phyloP scores from a whole-genome alignment of 1,284 basidiomycete genomes.

The Sporisorium scitamineum region DNA sequence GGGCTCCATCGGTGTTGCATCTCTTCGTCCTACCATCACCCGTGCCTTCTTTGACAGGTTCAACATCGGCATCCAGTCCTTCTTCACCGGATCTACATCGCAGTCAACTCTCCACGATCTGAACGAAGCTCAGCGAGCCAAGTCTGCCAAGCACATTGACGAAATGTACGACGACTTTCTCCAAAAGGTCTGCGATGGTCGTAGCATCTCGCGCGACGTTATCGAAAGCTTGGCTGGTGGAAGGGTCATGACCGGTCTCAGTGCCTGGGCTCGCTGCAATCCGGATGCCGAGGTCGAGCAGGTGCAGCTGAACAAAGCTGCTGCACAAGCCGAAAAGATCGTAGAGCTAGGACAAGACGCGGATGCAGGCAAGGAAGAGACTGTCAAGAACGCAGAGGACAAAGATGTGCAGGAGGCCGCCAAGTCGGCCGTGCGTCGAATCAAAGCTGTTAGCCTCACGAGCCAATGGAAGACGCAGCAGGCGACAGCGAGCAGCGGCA shows the following conservation, averaged over 20 bases:
- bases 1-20: constrained; percentile 70
- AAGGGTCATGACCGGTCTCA: constrained; percentile 70
- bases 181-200: constrained; percentile 68
- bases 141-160: constrained; percentile 68
- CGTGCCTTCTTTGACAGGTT: constrained; percentile 70
- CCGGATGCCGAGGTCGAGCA: constrained; percentile 39
- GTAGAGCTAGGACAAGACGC: constrained; percentile 36
- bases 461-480: constrained; percentile 56
- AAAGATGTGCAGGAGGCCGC: constrained; percentile 27
- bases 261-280: constrained; percentile 67
- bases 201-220: constrained; percentile 67
- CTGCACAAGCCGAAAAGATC: constrained; percentile 23
- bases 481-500: constrained; percentile 41
- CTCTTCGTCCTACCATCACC: constrained; percentile 70
- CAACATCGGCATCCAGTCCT: constrained; percentile 69
- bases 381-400: constrained; percentile 5
- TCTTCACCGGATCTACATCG: constrained; percentile 70
- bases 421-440: constrained; percentile 39
- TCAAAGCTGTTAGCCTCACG: constrained; percentile 45
- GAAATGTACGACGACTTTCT: constrained; percentile 69
- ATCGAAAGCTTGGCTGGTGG: constrained; percentile 70
- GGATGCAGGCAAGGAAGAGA: constrained; percentile 16
- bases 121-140: constrained; percentile 61
- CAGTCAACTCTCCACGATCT: constrained; percentile 68
- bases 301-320: constrained; percentile 12